A percentile compares a stretch with the other conserved stretches of the same genome.
Conservation (phyloP, 108 stramenopile genomes). For the Parietichytrium sp. region DNA sequence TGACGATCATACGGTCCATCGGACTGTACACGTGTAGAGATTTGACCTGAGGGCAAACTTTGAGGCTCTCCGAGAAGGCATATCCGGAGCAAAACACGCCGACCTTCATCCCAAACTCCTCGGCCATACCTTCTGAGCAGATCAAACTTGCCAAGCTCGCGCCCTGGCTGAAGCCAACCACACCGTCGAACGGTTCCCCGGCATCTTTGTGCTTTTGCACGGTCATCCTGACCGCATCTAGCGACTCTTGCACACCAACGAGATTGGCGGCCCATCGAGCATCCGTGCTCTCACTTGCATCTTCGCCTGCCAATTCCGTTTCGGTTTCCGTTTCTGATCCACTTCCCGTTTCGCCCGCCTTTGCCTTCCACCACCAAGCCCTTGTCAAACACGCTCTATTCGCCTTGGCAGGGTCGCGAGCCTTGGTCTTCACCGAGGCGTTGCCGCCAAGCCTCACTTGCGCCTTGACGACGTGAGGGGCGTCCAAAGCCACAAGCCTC, state of each 20-base stretch:
- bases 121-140: background rate
- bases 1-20: conserved; percentile 15
- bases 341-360: background rate
- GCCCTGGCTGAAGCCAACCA: conserved; percentile 40
- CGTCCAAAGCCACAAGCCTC: conserved; percentile 12
- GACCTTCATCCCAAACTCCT: background rate
- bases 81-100: conserved; percentile 6
- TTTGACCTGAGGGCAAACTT: background rate
- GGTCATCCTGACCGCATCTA: background rate
- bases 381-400: conserved; percentile 1
- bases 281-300: no score
- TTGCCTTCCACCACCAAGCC: background rate
- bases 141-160: conserved; percentile 15
- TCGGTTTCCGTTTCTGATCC: no score
- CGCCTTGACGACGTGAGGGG: conserved; percentile 19
- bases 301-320: no score
- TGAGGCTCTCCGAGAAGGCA: background rate
- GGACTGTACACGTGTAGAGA: background rate
- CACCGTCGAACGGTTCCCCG: conserved; percentile 27
- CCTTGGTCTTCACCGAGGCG: background rate
- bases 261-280: no score
- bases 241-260: background rate
- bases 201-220: background rate
- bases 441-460: conserved; percentile 9
- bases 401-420: background rate